Evolutionary conservation across 2,329 filamentous ascomycete species (phyloP).

Genomic region (Kalmusia sp.): DNA sequence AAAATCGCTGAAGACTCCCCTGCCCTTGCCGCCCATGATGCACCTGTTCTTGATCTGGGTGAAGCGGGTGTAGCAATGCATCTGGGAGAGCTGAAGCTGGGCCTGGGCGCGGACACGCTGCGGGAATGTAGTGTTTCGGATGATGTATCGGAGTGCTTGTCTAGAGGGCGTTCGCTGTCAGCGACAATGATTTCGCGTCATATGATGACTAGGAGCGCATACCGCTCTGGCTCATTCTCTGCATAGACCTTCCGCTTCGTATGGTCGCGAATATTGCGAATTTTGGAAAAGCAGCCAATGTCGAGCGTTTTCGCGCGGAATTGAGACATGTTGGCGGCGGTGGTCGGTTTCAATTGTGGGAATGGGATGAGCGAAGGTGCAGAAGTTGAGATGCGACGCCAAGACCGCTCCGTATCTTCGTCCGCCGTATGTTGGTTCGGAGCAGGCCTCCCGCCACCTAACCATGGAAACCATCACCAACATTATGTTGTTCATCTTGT

Average conservation of each 20-base stretch:
- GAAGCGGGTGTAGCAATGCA: conserved; percentile 93
- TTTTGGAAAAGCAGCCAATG: conserved; percentile 85
- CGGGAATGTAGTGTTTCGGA: conserved; percentile 88
- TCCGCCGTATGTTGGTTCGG: conserved; percentile 1
- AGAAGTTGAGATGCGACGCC: conserved; percentile 20
- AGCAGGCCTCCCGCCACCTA: not conserved
- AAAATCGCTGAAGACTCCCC: conserved; percentile 92
- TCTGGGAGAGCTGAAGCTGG: conserved; percentile 89
- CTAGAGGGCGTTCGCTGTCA: conserved; percentile 53
- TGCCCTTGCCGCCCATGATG: conserved; percentile 86
- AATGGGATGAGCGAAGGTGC: not conserved
- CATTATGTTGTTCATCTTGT: not conserved
- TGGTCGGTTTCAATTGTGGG: conserved; percentile 17
- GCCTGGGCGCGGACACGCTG: conserved; percentile 85
- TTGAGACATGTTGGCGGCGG: conserved; percentile 61
- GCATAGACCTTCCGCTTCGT: conserved; percentile 95
- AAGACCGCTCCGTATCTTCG: conserved; percentile 14
- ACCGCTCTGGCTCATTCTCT: conserved; percentile 88
- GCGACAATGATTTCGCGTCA: conserved; percentile 3
- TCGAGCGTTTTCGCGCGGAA: conserved; percentile 92
- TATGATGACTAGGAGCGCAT: conserved; percentile 31
- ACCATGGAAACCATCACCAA: not conserved
- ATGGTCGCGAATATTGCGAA: conserved; percentile 88
- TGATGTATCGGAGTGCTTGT: conserved; percentile 83
- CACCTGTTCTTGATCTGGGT: conserved; percentile 96